A percentile compares a stretch with the other conserved stretches of the same genome.
phyloP scores from a whole-genome alignment of 129 eudicot species.

The Helianthus annuus region HanXRQr2.0-SUNRISE NC_035433.2:86256777-86257276 shows the following conservation, averaged over 20 bases:
- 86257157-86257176: too few relatives aligned
- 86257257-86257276: too few relatives aligned
- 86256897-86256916: neutral
- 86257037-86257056: neutral
- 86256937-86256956: slow-evolving; percentile 79
- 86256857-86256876: slow-evolving; percentile 44
- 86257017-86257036: neutral
- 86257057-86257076: too few relatives aligned
- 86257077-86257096: too few relatives aligned
- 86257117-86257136: too few relatives aligned
- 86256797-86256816: slow-evolving; percentile 52
- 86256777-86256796: neutral
- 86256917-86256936: too few relatives aligned
- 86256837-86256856: slow-evolving; percentile 83
- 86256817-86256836: slow-evolving; percentile 94
- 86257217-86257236: too few relatives aligned
- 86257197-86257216: too few relatives aligned
- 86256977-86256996: slow-evolving; percentile 72
- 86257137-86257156: too few relatives aligned
- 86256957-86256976: slow-evolving; percentile 69
- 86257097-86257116: too few relatives aligned
- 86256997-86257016: slow-evolving; percentile 55
- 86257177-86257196: too few relatives aligned
- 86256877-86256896: slow-evolving; percentile 1
- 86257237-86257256: too few relatives aligned